Evolutionary conservation across 495 filamentous ascomycete genomes (phyloP), one percentile per base, ranked within the genome.

Genomic region (Neurospora sp.): DNA sequence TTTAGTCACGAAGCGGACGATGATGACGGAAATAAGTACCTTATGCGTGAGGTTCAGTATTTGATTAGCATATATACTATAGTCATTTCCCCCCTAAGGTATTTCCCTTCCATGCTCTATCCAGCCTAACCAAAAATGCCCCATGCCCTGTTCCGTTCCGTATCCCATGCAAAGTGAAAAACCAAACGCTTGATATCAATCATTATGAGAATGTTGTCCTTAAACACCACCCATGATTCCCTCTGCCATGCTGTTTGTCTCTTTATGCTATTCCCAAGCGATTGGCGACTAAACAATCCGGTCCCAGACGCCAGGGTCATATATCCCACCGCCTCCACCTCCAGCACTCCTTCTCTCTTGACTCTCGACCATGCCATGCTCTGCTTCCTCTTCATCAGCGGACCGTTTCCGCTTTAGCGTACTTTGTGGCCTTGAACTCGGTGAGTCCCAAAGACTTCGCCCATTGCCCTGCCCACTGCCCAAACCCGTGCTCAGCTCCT

Each of bases 391-490:
- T 1, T 3, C 59, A 27, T 41, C n/a, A 73, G n/a, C 66, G 14
- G 20, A 7, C 5, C 48, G 48, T 31, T 27, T 59, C 20, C 20
- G 20, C 48, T 59, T 59, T 5, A 27, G 20, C 20, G 11, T 23
- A 27, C 20, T 59, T 1, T 31, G 20, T 59, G 20, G 20, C 11
- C 48, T 27, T 1, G 48, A 59, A 27, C 48, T 14, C 0, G 48
- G 48, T 0, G 48, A 78, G 20, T 77, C 74, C 78, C 78, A 77
- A 72, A 80, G 73, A 7, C 27, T 59, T 41, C 70, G 18, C n/a
- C n/a, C 46, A 73, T 1, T 31, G 27, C 27, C 2, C 27, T 1
- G 2, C 27, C 27, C 27, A 31, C 2, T 31, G 27, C 2, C 74
- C 35, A n/a, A 12, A 31, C 18, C 40, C 42, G 42, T 0, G 5